These are phyloP conservation scores for Stephania cephalantha DNA, from an alignment of 164 flowering plant species.

Conservation along the genomic window DNA sequence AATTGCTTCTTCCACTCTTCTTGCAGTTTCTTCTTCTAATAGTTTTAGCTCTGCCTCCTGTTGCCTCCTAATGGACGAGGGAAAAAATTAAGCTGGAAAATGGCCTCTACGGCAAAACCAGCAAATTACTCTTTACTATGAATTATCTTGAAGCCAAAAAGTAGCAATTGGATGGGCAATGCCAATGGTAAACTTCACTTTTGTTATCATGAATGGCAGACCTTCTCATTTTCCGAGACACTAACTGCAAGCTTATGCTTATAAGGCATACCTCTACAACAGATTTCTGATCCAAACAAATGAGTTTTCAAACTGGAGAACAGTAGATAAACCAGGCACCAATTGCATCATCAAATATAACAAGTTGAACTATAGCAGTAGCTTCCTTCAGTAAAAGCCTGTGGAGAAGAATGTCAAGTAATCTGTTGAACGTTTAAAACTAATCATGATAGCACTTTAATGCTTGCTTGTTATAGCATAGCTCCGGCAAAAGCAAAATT, in stretches of 20 bases:
- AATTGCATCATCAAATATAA: slow-evolving; percentile 85
- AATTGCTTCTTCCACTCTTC: slow-evolving; percentile 84
- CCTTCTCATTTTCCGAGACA: slow-evolving; percentile 53
- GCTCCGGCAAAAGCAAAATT: slow-evolving; percentile 18
- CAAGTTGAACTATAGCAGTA: slow-evolving; percentile 80
- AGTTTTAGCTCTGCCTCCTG: slow-evolving; percentile 84
- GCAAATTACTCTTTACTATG: slow-evolving; percentile 15
- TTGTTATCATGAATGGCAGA: slow-evolving; percentile 36
- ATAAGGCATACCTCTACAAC: slow-evolving; percentile 96
- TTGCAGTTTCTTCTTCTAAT: slow-evolving; percentile 91
- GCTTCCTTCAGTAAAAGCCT: slow-evolving; percentile 91
- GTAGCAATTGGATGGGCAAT: slow-evolving; percentile 17
- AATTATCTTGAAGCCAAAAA: slow-evolving; percentile 22
- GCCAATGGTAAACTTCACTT: slow-evolving; percentile 19
- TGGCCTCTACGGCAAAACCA: slow-evolving; percentile 14
- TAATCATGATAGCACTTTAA: slow-evolving; percentile 36
- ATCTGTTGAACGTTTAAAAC: slow-evolving; percentile 62
- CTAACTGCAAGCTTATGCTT: slow-evolving; percentile 61
- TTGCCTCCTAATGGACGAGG: slow-evolving; percentile 63
- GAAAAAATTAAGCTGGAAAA: slow-evolving; percentile 29
- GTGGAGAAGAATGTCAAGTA: slow-evolving; percentile 81
- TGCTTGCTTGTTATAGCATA: slow-evolving; percentile 14
- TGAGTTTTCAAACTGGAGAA: slow-evolving; percentile 81
- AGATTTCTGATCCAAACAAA: slow-evolving; percentile 90
- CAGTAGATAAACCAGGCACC: slow-evolving; percentile 86